Conservation (phyloP, 805 yeast species). For the Saccharomycopsis sp. region DNA sequence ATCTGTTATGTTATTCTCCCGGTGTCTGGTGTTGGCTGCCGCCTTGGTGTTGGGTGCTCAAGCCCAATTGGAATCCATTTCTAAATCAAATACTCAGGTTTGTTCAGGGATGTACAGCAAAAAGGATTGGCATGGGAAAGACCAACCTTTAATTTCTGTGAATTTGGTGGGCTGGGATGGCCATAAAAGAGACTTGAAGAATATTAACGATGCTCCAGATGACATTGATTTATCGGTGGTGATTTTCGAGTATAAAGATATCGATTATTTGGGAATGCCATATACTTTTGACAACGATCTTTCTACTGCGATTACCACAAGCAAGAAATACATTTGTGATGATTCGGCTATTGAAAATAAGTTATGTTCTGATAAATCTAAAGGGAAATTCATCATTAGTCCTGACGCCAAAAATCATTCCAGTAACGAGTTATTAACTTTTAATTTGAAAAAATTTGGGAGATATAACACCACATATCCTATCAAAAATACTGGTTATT, state of each 20-base stretch:
- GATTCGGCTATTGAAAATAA: conserved; percentile 45
- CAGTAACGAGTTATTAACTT: conserved; percentile 46
- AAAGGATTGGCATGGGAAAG: conserved; percentile 77
- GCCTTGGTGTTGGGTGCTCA: not conserved
- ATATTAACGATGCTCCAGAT: conserved; percentile 24
- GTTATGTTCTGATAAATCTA: conserved; percentile 43
- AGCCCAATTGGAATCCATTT: conserved; percentile 42
- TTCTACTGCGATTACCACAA: conserved; percentile 2
- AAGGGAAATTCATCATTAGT: conserved; percentile 53
- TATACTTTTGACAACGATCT: conserved; percentile 24
- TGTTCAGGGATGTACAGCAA: conserved; percentile 89
- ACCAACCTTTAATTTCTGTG: conserved; percentile 49
- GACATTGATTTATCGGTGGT: conserved; percentile 49
- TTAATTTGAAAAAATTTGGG: conserved; percentile 46
- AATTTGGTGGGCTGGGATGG: conserved; percentile 27
- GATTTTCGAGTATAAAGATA: conserved; percentile 77
- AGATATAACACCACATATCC: conserved; percentile 51
- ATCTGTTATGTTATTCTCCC: no score
- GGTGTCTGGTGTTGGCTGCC: no score
- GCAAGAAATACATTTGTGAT: conserved; percentile 62
- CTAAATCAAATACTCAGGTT: conserved; percentile 44
- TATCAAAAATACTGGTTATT: conserved; percentile 74
- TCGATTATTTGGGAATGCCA: conserved; percentile 50
- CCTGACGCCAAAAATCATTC: conserved; percentile 30
- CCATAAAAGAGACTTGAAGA: conserved; percentile 21